phyloP scores from a whole-genome alignment of 495 filamentous ascomycete species.

The Aspergillus kassunensis region DNA sequence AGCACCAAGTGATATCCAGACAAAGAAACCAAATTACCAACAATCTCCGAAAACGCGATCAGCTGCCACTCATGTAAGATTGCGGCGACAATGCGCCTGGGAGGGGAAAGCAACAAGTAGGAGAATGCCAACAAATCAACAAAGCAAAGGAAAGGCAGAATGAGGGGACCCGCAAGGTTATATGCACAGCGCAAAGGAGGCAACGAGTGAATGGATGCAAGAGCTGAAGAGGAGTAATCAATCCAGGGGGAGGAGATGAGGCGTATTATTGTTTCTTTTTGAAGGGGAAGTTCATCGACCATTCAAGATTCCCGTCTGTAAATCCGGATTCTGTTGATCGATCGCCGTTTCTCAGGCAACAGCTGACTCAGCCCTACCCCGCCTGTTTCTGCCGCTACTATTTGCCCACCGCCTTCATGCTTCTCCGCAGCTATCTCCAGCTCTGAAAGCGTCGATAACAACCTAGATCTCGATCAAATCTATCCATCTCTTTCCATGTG shows the following conservation, averaged over 20 bases:
- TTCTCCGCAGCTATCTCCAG: conserved; percentile 12
- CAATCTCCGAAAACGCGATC: conserved; percentile 26
- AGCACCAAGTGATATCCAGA: conserved; percentile 14
- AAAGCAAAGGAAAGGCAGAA: conserved; percentile 14
- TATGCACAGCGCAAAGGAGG: conserved; percentile 16
- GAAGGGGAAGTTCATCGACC: conserved; percentile 3
- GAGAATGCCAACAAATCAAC: conserved; percentile 18
- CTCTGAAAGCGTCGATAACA: not conserved
- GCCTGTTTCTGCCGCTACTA: conserved; percentile 25
- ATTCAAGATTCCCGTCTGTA: not conserved
- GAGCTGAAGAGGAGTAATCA: conserved; percentile 13
- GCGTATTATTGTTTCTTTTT: conserved; percentile 1
- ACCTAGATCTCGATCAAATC: too few species aligned
- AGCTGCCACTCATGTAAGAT: conserved; percentile 16
- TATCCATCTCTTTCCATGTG: too few species aligned
- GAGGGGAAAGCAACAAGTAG: conserved; percentile 18
- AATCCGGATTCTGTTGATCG: conserved; percentile 24
- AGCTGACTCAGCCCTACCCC: conserved; percentile 28
- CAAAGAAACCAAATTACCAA: conserved; percentile 19
- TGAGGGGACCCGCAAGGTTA: conserved; percentile 20
- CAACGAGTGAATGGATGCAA: conserved; percentile 20
- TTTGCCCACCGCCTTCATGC: conserved; percentile 23
- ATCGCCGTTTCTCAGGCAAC: conserved; percentile 33
- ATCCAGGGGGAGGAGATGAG: not conserved
- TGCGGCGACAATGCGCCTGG: conserved; percentile 18